A percentile compares a stretch with the other conserved stretches of the same genome.
Evolutionary conservation across 805 yeast genomes (phyloP).

Genomic region (Cyberlindnera bimundalis): DNA sequence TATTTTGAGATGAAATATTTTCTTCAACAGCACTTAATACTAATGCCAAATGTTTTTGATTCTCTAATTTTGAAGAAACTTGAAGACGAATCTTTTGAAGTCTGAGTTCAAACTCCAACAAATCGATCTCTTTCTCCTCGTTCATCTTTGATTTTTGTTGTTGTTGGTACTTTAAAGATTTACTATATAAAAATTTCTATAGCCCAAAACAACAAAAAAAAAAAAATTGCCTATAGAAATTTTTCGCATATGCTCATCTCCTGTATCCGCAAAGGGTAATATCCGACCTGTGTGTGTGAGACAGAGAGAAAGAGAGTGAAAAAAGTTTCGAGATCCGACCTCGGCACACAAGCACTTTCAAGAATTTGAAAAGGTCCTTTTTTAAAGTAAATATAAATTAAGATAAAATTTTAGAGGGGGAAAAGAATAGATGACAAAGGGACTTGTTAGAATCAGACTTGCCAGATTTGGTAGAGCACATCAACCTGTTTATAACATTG

Average conservation of each 20-base stretch:
- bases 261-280: background rate
- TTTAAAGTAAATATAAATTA: too few relatives aligned
- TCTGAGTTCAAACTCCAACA: conserved; percentile 47
- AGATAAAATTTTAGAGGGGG: too few relatives aligned
- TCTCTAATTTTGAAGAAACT: conserved; percentile 72
- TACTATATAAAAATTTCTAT: too few relatives aligned
- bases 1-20: conserved; percentile 48
- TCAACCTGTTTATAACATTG: conserved; percentile 88
- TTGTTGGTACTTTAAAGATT: conserved; percentile 8
- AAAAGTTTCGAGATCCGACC: conserved; percentile 3
- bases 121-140: conserved; percentile 19
- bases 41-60: conserved; percentile 82
- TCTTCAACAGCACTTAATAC: conserved; percentile 89
- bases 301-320: background rate
- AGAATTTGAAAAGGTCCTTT: too few relatives aligned
- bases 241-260: conserved; percentile 1
- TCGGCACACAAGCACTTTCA: too few relatives aligned
- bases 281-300: background rate
- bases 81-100: conserved; percentile 69
- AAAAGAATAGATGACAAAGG: conserved; percentile 48
- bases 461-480: conserved; percentile 91
- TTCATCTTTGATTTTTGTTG: conserved; percentile 4
- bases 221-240: conserved; percentile 1
- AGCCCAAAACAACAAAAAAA: too few relatives aligned
- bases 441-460: conserved; percentile 80